Conservation (phyloP, 306 rosid genomes). For the Lagenaria siceraria region DNA sequence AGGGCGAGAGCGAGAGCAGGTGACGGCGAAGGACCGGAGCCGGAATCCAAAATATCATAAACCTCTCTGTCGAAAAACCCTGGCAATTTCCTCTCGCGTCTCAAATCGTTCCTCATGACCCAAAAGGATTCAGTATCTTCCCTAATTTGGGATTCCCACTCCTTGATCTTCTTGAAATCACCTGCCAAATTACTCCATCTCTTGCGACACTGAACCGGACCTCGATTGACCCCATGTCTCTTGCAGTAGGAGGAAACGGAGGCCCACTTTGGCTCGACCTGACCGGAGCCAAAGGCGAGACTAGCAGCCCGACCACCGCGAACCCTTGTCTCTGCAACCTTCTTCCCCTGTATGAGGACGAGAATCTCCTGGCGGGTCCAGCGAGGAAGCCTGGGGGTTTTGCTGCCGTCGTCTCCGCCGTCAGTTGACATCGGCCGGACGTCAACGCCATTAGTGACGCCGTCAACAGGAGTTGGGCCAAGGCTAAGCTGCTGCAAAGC, state of each 20-base stretch:
- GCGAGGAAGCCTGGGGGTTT: conserved; percentile 75
- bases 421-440: conserved; percentile 26
- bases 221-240: conserved; percentile 87
- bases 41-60: conserved; percentile 70
- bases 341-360: conserved; percentile 77
- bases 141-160: conserved; percentile 66
- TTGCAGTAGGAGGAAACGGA: conserved; percentile 78
- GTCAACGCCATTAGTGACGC: conserved; percentile 38
- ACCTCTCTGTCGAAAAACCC: conserved; percentile 88
- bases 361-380: conserved; percentile 96
- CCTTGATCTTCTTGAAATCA: conserved; percentile 88
- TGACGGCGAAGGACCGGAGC: conserved; percentile 20
- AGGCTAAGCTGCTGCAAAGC: conserved; percentile 41
- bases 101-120: conserved; percentile 87
- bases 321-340: conserved; percentile 64
- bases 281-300: conserved; percentile 49
- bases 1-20: conserved; percentile 8
- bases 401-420: conserved; percentile 54
- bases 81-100: conserved; percentile 83
- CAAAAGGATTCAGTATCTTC: conserved; percentile 90
- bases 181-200: conserved; percentile 99
- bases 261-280: conserved; percentile 84
- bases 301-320: conserved; percentile 39
- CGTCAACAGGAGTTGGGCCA: conserved; percentile 29
- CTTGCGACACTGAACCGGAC: conserved; percentile 95